Evolutionary conservation across 2,329 filamentous ascomycete genomes (phyloP), one percentile per base, ranked within the genome.

Genomic region (Bimuria novae-zelandiae): DNA sequence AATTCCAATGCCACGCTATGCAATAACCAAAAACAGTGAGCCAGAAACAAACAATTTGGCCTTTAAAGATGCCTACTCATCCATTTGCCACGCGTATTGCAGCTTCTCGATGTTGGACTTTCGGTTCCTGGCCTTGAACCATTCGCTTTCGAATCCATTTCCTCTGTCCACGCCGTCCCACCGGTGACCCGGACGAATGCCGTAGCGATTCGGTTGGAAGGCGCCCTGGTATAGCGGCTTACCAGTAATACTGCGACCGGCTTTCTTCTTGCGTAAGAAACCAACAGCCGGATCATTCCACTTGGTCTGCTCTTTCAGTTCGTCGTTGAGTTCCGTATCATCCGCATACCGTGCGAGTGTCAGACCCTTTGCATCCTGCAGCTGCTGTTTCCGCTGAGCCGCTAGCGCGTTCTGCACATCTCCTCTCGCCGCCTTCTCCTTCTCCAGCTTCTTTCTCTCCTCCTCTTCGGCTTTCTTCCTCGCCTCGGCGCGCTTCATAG

Each of bases 121-220:
- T 62, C 85, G 80, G 72, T 97, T 97, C 61, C 92, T 79, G 2
- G 92, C 90, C 71, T 89, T 91, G 77, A 97, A 97, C 77, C 92
- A 89, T 70, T 97, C 88, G 57, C 85, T 89, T 77, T 99, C 94
- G 71, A 97, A 97, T 0, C 93, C 93, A 76, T 91, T 99, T 17
- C 90, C 82, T 60, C 94, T 82, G 79, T 99, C 94, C 16, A 99
- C 94, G 5, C 95, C 94, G 79, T 99, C 94, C 94, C 94, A 99
- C 60, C 90, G 81, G 77, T 96, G 91, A 0, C 94, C 95, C 0
- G 94, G 94, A 55, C 88, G 82, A 56, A 99, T 97, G 1, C 90
- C 90, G 76, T 97, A 97, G 17, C 94, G 83, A 80, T 99, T 99
- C 39, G 94, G 94, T 67, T 89, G 83, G 51, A 89, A 89, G 0